Percentiles rank a stretch among this genome's conserved stretches.
Evolutionary conservation across 371 early-diverging fungal species (phyloP).

Genomic region (Parasitella parasitica): DNA sequence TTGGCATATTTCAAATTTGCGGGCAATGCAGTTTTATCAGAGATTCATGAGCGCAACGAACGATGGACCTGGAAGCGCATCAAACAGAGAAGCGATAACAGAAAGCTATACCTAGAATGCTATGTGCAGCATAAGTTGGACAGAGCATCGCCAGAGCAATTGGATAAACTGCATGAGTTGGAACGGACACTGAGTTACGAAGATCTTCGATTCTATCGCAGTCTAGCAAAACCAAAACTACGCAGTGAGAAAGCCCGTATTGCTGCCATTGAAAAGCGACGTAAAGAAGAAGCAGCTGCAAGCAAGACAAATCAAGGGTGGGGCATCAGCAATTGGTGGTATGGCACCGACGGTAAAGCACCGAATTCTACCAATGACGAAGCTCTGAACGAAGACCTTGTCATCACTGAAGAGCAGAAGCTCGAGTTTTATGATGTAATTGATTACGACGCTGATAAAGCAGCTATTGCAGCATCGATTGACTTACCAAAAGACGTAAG

Average conservation of each 20-base stretch:
- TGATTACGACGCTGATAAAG: conserved; percentile 87
- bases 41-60: conserved; percentile 85
- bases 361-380: conserved; percentile 1
- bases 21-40: conserved; percentile 68
- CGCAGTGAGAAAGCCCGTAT: conserved; percentile 70
- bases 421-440: conserved; percentile 92
- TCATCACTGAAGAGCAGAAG: conserved; percentile 75
- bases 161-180: conserved; percentile 60
- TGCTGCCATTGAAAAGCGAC: conserved; percentile 39
- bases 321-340: conserved; percentile 68
- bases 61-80: conserved; percentile 89
- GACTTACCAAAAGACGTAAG: conserved; percentile 81
- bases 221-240: conserved; percentile 72
- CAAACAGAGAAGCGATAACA: conserved; percentile 80
- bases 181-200: conserved; percentile 83
- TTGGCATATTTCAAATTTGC: conserved; percentile 89
- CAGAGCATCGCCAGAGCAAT: conserved; percentile 53
- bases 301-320: conserved; percentile 47
- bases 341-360: conserved; percentile 27
- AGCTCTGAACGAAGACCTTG: conserved; percentile 20
- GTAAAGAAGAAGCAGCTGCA: conserved; percentile 28
- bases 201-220: conserved; percentile 91
- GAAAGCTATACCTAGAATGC: conserved; percentile 76
- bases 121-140: conserved; percentile 73
- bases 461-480: conserved; percentile 56